A percentile compares a stretch with the other conserved stretches of the same genome.
These are phyloP conservation scores for Colletotrichum horii DNA, from an alignment of 2,329 filamentous ascomycete species.

Conservation along the genomic window DNA sequence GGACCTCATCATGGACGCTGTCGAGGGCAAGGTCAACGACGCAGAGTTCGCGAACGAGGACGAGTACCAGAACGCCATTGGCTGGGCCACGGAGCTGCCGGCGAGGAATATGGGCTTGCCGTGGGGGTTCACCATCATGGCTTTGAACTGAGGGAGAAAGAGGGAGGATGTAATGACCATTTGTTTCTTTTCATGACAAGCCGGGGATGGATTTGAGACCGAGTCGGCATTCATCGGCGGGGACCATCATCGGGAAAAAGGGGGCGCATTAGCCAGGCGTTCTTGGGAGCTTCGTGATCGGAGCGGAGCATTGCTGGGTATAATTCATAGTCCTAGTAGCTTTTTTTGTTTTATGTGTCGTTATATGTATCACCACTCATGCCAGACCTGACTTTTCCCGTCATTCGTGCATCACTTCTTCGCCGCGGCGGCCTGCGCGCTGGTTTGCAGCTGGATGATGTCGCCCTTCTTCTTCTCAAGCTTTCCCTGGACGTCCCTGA, in stretches of 20 bases:
- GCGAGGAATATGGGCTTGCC: constrained; percentile 41
- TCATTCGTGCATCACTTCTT: constrained; percentile 23
- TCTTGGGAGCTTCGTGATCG: neutral
- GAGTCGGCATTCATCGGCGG: neutral
- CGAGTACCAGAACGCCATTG: constrained; percentile 27
- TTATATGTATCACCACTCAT: constrained; percentile 20
- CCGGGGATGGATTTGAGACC: neutral
- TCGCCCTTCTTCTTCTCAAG: constrained; percentile 64
- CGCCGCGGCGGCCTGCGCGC: constrained; percentile 47
- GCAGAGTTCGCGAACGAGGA: constrained; percentile 18
- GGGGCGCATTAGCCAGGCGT: constrained; percentile 17
- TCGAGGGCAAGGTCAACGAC: constrained; percentile 26
- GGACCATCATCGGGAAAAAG: neutral
- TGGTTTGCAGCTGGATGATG: constrained; percentile 61
- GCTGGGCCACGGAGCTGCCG: constrained; percentile 32
- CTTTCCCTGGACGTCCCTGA: constrained; percentile 61
- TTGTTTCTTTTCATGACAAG: neutral
- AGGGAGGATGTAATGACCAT: neutral
- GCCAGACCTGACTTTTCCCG: neutral
- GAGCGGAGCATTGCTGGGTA: constrained; percentile 22
- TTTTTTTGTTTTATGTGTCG: neutral
- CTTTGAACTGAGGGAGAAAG: constrained; percentile 33
- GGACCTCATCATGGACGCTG: constrained; percentile 33
- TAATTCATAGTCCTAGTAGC: constrained; percentile 18
- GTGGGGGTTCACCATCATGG: constrained; percentile 42